Percentiles rank a stretch among this genome's conserved stretches.
phyloP scores from a whole-genome alignment of 768 basidiomycete species.

The Harrya chromipes region DNA sequence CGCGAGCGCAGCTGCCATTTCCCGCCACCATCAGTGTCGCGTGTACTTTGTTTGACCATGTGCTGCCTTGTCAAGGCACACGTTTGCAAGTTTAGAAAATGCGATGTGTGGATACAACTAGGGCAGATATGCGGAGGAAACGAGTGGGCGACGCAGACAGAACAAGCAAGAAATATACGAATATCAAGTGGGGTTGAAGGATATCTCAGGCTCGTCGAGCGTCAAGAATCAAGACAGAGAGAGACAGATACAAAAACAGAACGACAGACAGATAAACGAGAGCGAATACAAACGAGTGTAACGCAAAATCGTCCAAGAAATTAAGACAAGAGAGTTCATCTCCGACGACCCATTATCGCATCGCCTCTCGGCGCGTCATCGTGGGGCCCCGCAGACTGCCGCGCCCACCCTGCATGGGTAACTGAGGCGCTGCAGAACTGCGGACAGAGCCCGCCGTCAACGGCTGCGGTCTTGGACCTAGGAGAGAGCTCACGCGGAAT shows the following conservation, averaged over 20 bases:
- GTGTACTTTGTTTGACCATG: not conserved
- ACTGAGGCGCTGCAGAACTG: constrained; percentile 19
- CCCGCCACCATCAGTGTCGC: constrained; percentile 12
- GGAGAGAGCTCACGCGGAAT: constrained; percentile 20
- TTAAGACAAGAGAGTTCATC: not conserved
- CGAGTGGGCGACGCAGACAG: constrained; percentile 1
- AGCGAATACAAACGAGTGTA: too few relatives aligned
- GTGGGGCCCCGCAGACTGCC: constrained; percentile 10
- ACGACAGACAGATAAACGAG: too few relatives aligned
- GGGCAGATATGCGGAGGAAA: constrained; percentile 7
- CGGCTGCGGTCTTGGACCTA: constrained; percentile 31
- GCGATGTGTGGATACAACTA: constrained; percentile 15
- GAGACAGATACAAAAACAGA: too few relatives aligned
- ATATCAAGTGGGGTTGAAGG: constrained; percentile 2
- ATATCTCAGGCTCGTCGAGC: constrained; percentile 12
- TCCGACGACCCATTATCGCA: too few relatives aligned
- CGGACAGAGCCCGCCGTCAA: constrained; percentile 20
- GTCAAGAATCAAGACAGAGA: constrained; percentile 1
- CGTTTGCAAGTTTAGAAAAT: constrained; percentile 5
- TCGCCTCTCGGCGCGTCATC: constrained; percentile 1
- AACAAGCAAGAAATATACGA: not conserved
- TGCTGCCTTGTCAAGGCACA: not conserved
- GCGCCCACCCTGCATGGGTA: constrained; percentile 34
- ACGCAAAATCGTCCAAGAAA: constrained; percentile 6
- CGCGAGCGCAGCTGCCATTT: not conserved